Percentiles rank a stretch among this genome's conserved stretches.
Evolutionary conservation across 2,329 filamentous ascomycete genomes (phyloP).

Genomic region (Xylariaceae sp.): DNA sequence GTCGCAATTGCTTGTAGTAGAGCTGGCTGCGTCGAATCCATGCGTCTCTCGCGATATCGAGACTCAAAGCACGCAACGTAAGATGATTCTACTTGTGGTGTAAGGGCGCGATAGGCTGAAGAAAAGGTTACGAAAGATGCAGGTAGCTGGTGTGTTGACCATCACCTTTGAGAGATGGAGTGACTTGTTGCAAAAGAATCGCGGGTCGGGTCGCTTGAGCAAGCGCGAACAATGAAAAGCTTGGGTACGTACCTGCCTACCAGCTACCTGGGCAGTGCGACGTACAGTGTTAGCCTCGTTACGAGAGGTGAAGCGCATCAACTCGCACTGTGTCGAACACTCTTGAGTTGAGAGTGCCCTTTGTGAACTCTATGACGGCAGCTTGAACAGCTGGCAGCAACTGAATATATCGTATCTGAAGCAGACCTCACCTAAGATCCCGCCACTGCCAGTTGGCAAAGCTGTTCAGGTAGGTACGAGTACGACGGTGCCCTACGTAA

Average conservation of each 20-base stretch:
- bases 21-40: slow-evolving; percentile 11
- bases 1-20: not conserved
- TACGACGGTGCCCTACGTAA: too few relatives aligned
- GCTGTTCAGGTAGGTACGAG: too few relatives aligned
- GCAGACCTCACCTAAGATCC: too few relatives aligned
- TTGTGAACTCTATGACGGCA: too few relatives aligned
- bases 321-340: too few relatives aligned
- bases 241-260: not conserved
- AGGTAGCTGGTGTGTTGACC: not conserved
- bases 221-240: slow-evolving; percentile 18
- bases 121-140: not conserved
- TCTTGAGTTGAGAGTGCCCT: too few relatives aligned
- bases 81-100: too few relatives aligned
- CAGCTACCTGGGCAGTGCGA: not conserved
- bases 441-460: too few relatives aligned
- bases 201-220: slow-evolving; percentile 5
- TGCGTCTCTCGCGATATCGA: slow-evolving; percentile 7
- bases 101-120: not conserved
- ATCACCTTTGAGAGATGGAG: slow-evolving; percentile 3
- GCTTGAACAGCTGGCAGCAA: too few relatives aligned
- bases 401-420: too few relatives aligned
- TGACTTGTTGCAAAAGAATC: slow-evolving; percentile 7
- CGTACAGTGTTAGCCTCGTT: not conserved
- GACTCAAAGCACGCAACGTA: slow-evolving; percentile 3
- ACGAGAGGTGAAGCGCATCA: not conserved